phyloP scores from a whole-genome alignment of 2,329 filamentous ascomycete genomes.

The Fusarium sublunatum region DNA sequence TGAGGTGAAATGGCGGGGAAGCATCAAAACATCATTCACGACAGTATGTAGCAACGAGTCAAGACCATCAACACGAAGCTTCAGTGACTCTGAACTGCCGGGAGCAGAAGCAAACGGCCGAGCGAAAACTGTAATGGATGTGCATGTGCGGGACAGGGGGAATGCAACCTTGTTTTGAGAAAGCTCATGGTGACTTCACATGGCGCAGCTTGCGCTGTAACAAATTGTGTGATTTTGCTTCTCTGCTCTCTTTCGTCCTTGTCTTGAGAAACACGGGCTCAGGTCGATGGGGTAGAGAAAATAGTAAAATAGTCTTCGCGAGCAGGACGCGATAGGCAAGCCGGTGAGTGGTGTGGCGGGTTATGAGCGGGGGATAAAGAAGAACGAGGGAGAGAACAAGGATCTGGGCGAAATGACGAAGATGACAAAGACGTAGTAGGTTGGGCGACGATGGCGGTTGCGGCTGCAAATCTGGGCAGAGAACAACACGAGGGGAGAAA shows the following conservation, averaged over 20 bases:
- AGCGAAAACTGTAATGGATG: constrained; percentile 12
- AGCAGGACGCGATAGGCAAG: constrained; percentile 21
- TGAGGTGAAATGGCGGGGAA: constrained; percentile 47
- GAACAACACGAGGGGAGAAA: constrained; percentile 5
- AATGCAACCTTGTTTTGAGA: constrained; percentile 57
- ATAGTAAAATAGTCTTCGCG: neutral
- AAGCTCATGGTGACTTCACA: constrained; percentile 54
- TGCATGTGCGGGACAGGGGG: constrained; percentile 22
- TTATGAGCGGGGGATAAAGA: constrained; percentile 35
- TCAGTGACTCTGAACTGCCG: constrained; percentile 11
- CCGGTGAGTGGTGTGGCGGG: constrained; percentile 34
- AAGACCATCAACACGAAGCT: constrained; percentile 12
- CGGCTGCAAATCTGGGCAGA: constrained; percentile 15
- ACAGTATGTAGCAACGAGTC: constrained; percentile 34
- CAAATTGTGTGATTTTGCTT: constrained; percentile 8
- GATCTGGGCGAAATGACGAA: constrained; percentile 42
- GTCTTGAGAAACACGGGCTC: constrained; percentile 19
- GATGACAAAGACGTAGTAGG: constrained; percentile 36
- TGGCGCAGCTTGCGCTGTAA: constrained; percentile 49
- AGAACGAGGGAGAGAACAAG: constrained; percentile 34
- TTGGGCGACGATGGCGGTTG: constrained; percentile 24
- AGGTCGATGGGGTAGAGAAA: constrained; percentile 14
- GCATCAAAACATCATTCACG: constrained; percentile 44
- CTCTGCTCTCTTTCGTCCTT: constrained; percentile 10
- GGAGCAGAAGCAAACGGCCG: constrained; percentile 4